phyloP scores from a whole-genome alignment of 768 basidiomycete species.

The Macrocybe gigantea region DNA sequence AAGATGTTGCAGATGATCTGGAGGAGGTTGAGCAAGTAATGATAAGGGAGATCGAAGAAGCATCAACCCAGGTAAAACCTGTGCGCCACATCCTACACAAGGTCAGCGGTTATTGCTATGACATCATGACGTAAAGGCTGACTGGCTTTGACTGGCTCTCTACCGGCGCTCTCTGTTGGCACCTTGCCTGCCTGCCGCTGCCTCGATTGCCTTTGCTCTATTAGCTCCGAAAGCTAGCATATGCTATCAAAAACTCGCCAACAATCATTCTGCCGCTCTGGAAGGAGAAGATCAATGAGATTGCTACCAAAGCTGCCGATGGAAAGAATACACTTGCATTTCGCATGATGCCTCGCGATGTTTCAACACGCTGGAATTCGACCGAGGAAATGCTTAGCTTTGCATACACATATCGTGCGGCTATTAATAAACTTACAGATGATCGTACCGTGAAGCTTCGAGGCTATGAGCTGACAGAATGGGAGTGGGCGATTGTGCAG shows the following conservation, averaged over 20 bases:
- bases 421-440: conserved; percentile 18
- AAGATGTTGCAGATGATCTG: too few species aligned
- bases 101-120: too few species aligned
- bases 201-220: neutral
- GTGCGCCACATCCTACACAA: too few species aligned
- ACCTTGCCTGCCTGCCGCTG: too few species aligned
- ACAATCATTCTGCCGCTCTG: conserved; percentile 15
- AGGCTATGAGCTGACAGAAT: conserved; percentile 15
- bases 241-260: conserved; percentile 18
- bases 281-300: conserved; percentile 2
- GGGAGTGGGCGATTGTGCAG: conserved; percentile 26
- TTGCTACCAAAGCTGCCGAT: conserved; percentile 2
- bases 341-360: conserved; percentile 29
- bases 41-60: too few species aligned
- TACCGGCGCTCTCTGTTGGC: too few species aligned
- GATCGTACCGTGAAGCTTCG: conserved; percentile 14
- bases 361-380: conserved; percentile 31
- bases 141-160: too few species aligned
- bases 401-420: conserved; percentile 18
- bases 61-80: too few species aligned
- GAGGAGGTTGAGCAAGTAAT: too few species aligned
- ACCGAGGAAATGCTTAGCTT: conserved; percentile 30
- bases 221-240: conserved; percentile 16
- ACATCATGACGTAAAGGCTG: too few species aligned
- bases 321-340: too few species aligned